Percentiles rank a stretch among this genome's conserved stretches.
These are phyloP conservation scores for Globisporangium cederbergense DNA, from an alignment of 352 stramenopile genomes.

Conservation along the genomic window DNA sequence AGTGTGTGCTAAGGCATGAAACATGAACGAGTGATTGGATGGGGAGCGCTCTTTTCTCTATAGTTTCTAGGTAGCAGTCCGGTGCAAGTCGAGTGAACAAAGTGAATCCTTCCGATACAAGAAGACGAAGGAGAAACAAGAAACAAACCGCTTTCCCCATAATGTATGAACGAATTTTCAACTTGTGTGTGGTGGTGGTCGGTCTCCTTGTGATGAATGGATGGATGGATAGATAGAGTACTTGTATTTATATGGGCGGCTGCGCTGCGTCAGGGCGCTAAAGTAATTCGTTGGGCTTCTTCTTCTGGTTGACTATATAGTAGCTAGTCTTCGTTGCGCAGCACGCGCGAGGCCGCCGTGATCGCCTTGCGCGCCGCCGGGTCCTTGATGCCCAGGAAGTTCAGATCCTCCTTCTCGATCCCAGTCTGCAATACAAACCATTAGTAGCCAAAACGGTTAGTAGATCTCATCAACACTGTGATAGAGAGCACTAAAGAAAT, in stretches of 20 bases:
- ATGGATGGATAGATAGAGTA: constrained; percentile 9
- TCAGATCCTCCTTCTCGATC: constrained; percentile 82
- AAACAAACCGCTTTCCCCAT: constrained; percentile 1
- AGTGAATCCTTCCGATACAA: background rate
- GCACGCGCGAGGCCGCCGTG: constrained; percentile 47
- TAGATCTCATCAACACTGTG: too few relatives aligned
- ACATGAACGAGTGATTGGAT: background rate
- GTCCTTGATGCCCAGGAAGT: constrained; percentile 84
- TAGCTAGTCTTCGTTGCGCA: constrained; percentile 42
- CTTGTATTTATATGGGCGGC: constrained; percentile 8
- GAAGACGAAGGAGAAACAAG: background rate
- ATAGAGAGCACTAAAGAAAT: background rate
- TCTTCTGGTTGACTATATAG: background rate
- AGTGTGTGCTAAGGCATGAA: background rate
- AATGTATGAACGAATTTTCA: constrained; percentile 17
- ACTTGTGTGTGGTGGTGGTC: background rate
- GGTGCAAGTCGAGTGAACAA: background rate
- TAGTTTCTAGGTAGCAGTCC: constrained; percentile 7
- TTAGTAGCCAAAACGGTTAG: background rate
- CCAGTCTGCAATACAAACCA: constrained; percentile 48
- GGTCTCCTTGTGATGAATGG: background rate
- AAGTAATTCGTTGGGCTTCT: background rate
- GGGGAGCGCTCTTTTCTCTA: constrained; percentile 8
- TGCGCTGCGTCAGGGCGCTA: constrained; percentile 9
- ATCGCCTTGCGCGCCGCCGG: constrained; percentile 52